phyloP scores from a whole-genome alignment of 805 yeast species.

The Candida gorgasii region DNA sequence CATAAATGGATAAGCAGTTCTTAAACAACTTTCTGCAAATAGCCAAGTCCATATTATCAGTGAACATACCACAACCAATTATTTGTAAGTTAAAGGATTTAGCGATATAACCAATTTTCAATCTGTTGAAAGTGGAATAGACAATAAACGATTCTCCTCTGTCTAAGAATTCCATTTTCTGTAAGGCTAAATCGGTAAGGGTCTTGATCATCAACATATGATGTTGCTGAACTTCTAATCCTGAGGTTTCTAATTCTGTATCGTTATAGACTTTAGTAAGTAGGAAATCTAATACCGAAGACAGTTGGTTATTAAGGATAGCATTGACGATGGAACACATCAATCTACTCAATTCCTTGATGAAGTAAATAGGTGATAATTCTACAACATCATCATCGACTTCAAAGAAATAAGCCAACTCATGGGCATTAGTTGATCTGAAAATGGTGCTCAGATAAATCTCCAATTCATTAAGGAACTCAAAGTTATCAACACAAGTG shows the following conservation, averaged over 20 bases:
- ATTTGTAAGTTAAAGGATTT: conserved; percentile 59
- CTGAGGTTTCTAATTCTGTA: conserved; percentile 16
- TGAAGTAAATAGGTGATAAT: conserved; percentile 37
- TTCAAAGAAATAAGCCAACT: conserved; percentile 20
- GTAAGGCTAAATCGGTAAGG: conserved; percentile 35
- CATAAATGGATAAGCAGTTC: conserved; percentile 51
- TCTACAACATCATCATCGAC: conserved; percentile 26
- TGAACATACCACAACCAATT: conserved; percentile 55
- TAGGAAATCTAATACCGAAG: conserved; percentile 29
- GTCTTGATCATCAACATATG: conserved; percentile 28
- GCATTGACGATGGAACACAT: conserved; percentile 37
- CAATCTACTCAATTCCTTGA: conserved; percentile 33
- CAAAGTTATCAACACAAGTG: conserved; percentile 37
- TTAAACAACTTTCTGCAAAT: conserved; percentile 48
- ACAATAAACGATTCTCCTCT: conserved; percentile 58
- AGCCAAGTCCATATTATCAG: conserved; percentile 46
- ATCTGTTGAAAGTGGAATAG: conserved; percentile 48
- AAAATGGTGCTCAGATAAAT: conserved; percentile 24
- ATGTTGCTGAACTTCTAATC: conserved; percentile 22
- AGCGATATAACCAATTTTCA: conserved; percentile 52
- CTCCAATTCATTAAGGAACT: conserved; percentile 39
- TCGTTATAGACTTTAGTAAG: conserved; percentile 26
- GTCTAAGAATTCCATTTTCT: conserved; percentile 50
- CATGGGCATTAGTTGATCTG: conserved; percentile 15
- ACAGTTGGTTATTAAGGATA: conserved; percentile 25